Base-by-base conservation (phyloP, 352 stramenopile species). In the Pythium monospermum region DNA sequence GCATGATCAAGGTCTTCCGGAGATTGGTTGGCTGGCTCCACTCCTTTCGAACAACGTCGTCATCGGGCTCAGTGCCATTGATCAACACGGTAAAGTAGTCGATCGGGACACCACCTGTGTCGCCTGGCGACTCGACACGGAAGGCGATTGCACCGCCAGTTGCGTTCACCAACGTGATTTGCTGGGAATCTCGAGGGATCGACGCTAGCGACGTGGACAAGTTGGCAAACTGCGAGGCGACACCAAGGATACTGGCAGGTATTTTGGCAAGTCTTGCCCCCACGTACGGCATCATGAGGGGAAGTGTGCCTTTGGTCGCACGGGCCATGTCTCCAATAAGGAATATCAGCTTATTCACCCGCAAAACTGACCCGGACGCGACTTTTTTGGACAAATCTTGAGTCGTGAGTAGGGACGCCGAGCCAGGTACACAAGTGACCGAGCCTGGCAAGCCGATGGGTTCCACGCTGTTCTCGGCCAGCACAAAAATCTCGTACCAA, bases 401-500 rank as follows among this genome's bases (percentile, higher is more conserved):
- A 0, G 69, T 66, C n/a, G 71, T 73, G 6, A 68, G 49, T 16
- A 85, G 31, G 2, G 67, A 11, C 5, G 32, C 59, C 7, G 69
- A 59, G 12, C 67, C 67, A 18, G 49, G 43, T 31, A 57, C 56
- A 11, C 83, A 61, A 7, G 72, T 78, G 7, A 83, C 16, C 6
- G 60, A 59, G 2, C 71, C 78, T 11, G 50, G 49, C 0, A 89
- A 38, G 23, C 23, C 49, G 2, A 49, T 23, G 0, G 49, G 13
- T 0, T 23, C 11, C 3, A 74, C 27, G 1, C 53, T 42, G 25
- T 73, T 87, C 11, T 62, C 28, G 0, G 73, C 68, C 2, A 90
- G 23, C 2, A 85, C 74, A 15, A 82, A 72, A 13, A 84, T 70
- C 21, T 74, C 45, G 53, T 90, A 87, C 21, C 48, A 61, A 21